A percentile compares a stretch with the other conserved stretches of the same genome.
These are phyloP conservation scores for Teratosphaeria nubilosa DNA, from an alignment of 2,329 filamentous ascomycete genomes.

Conservation along the genomic window DNA sequence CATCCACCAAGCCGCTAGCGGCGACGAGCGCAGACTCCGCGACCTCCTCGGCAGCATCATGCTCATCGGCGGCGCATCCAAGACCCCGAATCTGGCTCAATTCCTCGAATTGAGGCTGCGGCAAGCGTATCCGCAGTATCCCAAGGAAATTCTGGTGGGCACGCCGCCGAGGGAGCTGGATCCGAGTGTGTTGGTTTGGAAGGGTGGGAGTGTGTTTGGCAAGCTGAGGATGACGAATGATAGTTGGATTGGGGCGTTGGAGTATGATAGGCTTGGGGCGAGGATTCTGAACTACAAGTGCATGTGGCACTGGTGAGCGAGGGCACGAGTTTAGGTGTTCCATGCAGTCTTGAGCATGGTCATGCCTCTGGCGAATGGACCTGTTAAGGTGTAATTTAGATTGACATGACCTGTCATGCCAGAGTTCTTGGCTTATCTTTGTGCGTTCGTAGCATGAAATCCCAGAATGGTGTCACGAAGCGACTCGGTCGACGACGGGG, in stretches of 20 bases:
- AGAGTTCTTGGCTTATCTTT: no score
- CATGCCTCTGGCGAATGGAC: no score
- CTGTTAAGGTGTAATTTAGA: background rate
- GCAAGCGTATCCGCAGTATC: conserved; percentile 48
- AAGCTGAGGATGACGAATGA: conserved; percentile 81
- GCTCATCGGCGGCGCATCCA: conserved; percentile 76
- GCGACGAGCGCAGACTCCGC: conserved; percentile 84
- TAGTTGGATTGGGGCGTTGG: conserved; percentile 79
- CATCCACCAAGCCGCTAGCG: conserved; percentile 75
- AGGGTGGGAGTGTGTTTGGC: conserved; percentile 92
- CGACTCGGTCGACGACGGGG: no score
- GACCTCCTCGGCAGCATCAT: conserved; percentile 87
- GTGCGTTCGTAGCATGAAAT: no score
- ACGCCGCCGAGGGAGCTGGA: conserved; percentile 84
- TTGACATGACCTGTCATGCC: no score
- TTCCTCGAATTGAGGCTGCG: conserved; percentile 77
- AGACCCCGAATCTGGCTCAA: conserved; percentile 67
- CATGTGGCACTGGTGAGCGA: conserved; percentile 47
- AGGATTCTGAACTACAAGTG: conserved; percentile 77
- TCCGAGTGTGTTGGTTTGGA: conserved; percentile 95
- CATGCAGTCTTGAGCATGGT: background rate
- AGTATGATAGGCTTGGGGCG: conserved; percentile 78
- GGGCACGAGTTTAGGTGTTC: background rate
- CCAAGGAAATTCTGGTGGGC: conserved; percentile 58
- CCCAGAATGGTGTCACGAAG: no score